Evolutionary conservation across 305 asterid species (phyloP), one percentile per base, ranked within the genome.

Genomic region (Solanum aculeatissimum): DNA sequence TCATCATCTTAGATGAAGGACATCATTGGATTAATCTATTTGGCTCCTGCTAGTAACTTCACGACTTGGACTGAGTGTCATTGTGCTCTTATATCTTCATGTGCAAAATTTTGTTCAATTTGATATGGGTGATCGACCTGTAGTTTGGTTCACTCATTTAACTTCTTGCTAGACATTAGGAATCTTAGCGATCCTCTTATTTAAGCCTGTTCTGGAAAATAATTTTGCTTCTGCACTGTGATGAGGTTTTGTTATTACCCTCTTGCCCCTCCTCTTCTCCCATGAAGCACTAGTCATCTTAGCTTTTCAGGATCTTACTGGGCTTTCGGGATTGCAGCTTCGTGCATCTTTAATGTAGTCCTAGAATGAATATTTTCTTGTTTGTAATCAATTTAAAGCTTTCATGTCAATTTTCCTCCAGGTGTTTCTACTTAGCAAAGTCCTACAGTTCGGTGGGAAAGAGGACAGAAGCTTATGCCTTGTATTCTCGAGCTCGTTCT

Each of bases 391-490:
- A 86, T 85, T 71, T 72, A 86, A 58, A 63, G 40, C 53, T 78
- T 85, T 69, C 81, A 85, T 68, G 32, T 75, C 80, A 80, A 83
- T 87, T 84, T 90, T 68, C 69, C 49, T 85, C 81, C 94, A 97
- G 99, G 92, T 97, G 99, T 91, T 95, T 97, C 90, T 97, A 95
- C 95, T 87, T 97, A 85, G 99, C 98, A 55, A 93, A 92, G 85
- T 97, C 99, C 85, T 97, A 97, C 88, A 97, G 99, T 92, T 91
- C 89, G 85, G 98, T 96, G 83, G 98, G 98, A 60, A 97, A 95
- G 93, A 92, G 99, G 89, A 91, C 92, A 49, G 99, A 97, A 90
- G 98, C 98, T 49, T 97, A 94, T 92, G 96, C 92, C 85, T 90
- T 97, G 88, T 94, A 86, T 89, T 75, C 91, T 88, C 89, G 87